These are phyloP conservation scores for Pseudogymnoascus sp. DNA, from an alignment of 2,329 filamentous ascomycete genomes.

Conservation along the genomic window DNA sequence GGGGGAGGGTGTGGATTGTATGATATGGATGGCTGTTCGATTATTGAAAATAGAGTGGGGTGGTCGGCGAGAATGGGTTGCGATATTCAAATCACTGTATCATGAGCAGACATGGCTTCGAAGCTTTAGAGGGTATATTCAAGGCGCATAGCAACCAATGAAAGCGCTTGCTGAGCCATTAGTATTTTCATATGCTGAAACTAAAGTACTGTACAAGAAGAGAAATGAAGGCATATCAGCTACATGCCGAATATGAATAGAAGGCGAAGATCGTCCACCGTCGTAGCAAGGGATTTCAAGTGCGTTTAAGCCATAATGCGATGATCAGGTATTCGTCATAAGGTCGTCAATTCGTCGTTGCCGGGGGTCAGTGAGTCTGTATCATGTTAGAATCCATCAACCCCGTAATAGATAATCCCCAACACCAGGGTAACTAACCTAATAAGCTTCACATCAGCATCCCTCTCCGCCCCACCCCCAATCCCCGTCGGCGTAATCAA, in stretches of 20 bases:
- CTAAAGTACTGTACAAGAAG: constrained; percentile 1
- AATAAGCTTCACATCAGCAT: constrained; percentile 71
- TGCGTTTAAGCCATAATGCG: background rate
- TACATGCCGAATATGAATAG: background rate
- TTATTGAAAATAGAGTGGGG: background rate
- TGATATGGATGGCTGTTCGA: background rate
- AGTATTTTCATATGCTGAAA: background rate
- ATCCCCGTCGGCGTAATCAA: constrained; percentile 93
- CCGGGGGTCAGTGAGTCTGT: constrained; percentile 53
- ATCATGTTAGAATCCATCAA: background rate
- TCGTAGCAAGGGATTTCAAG: background rate
- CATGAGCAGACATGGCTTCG: background rate
- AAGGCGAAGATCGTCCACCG: background rate
- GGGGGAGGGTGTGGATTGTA: background rate
- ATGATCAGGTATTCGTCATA: background rate
- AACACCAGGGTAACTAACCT: constrained; percentile 42
- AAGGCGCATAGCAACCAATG: background rate
- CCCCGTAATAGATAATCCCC: background rate
- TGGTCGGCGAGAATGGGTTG: background rate
- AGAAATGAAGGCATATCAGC: background rate
- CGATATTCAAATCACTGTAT: background rate
- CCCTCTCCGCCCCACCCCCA: constrained; percentile 48
- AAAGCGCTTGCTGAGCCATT: background rate
- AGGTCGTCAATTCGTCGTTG: constrained; percentile 41
- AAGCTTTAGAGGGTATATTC: background rate